Percentiles rank a stretch among this genome's conserved stretches.
Conservation (phyloP, 2,329 filamentous ascomycete species). For the Monilinia polystroma region DNA sequence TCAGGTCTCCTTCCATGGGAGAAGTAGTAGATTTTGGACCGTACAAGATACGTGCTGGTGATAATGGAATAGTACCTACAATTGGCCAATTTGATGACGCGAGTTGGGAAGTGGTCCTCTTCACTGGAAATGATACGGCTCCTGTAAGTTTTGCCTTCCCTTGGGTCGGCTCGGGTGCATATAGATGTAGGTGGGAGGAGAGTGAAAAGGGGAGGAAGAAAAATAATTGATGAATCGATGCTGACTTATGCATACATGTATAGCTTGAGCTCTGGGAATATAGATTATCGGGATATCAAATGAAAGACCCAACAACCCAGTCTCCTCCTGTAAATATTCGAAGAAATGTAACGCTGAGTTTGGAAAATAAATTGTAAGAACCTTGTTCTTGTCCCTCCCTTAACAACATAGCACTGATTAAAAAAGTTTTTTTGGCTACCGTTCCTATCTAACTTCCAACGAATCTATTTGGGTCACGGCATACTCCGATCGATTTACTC, state of each 20-base stretch:
- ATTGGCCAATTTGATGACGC: conserved; percentile 1
- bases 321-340: conserved; percentile 10
- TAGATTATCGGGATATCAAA: background rate
- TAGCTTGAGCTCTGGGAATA: background rate
- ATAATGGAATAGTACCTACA: conserved; percentile 17
- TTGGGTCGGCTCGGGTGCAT: background rate
- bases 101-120: conserved; percentile 19
- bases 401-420: background rate
- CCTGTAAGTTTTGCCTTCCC: conserved; percentile 12
- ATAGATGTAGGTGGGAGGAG: background rate
- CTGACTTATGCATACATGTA: background rate
- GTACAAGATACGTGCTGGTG: conserved; percentile 12
- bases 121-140: conserved; percentile 15
- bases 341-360: background rate
- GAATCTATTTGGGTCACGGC: conserved; percentile 21
- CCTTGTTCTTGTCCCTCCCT: background rate
- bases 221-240: background rate
- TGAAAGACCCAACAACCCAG: conserved; percentile 14
- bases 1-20: conserved; percentile 14
- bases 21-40: conserved; percentile 6
- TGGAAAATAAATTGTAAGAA: conserved; percentile 20
- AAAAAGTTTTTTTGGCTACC: conserved; percentile 19
- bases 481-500: conserved; percentile 17
- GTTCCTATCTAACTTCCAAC: conserved; percentile 10
- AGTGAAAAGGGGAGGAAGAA: background rate